Percentiles rank a stretch among this genome's conserved stretches.
Evolutionary conservation across 2,329 filamentous ascomycete genomes (phyloP).

Genomic region (Macrophomina pseudophaseolina): DNA sequence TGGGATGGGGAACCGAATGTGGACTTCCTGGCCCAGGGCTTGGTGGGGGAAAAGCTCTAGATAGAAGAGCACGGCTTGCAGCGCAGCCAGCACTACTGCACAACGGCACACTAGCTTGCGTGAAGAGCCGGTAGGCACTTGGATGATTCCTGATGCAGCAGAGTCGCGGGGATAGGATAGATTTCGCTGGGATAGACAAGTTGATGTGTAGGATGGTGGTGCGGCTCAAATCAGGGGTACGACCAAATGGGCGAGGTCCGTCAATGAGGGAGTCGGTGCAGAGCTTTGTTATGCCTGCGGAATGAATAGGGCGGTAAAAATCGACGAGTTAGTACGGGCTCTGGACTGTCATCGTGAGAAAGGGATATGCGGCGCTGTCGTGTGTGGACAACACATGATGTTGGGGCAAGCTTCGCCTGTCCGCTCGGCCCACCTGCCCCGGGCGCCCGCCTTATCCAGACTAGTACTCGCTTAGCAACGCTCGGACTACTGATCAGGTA

Average conservation of each 20-base stretch:
- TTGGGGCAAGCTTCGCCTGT: constrained; percentile 8
- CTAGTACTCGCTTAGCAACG: neutral
- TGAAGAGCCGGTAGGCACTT: neutral
- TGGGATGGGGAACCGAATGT: neutral
- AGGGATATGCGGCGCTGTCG: constrained; percentile 6
- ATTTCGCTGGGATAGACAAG: no score
- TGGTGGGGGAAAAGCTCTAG: no score
- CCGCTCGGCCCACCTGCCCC: constrained; percentile 8
- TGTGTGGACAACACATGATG: constrained; percentile 7
- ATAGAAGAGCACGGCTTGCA: neutral
- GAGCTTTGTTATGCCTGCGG: neutral
- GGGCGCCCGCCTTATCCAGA: neutral
- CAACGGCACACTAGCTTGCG: neutral
- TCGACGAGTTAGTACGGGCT: neutral
- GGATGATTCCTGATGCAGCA: neutral
- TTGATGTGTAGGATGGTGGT: neutral
- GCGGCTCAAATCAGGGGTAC: neutral
- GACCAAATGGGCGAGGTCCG: neutral
- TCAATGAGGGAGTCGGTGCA: neutral
- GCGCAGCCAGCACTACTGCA: no score
- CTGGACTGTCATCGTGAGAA: neutral
- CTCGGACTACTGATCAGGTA: no score
- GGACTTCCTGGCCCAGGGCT: no score
- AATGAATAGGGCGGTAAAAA: neutral
- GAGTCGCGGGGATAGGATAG: no score